phyloP scores from a whole-genome alignment of 257 asterid species.

The Capsicum baccatum region DNA sequence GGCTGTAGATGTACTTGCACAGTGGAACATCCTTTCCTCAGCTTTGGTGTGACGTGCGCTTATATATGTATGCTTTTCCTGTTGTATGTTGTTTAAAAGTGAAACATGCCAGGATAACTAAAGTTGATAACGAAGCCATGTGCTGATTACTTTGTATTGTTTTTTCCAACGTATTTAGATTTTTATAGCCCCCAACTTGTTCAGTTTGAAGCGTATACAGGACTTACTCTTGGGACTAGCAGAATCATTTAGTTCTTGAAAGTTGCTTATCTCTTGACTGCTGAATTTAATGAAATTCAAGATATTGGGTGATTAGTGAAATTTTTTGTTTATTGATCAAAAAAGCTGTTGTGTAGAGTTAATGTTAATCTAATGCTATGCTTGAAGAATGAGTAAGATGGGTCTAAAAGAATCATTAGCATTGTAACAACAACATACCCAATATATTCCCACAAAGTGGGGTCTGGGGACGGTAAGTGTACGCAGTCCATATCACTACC shows the following conservation, averaged over 20 bases:
- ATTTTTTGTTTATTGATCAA: neutral
- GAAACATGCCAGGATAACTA: conserved; percentile 17
- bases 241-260: neutral
- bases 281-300: neutral
- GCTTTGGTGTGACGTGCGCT: neutral
- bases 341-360: neutral
- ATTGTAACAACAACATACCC: no score
- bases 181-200: neutral
- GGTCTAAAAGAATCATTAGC: conserved; percentile 1
- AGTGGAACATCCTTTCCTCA: conserved; percentile 6
- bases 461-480: no score
- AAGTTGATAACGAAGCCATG: neutral
- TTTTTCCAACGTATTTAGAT: neutral
- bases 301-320: neutral
- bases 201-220: neutral
- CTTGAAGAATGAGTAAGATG: conserved; percentile 12
- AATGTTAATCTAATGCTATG: conserved; percentile 16
- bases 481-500: no score
- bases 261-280: neutral
- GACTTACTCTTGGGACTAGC: neutral
- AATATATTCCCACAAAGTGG: no score
- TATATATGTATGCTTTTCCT: neutral
- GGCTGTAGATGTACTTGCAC: neutral
- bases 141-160: conserved; percentile 8
- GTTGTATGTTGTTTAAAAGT: neutral